Percentiles rank a stretch among this genome's conserved stretches.
These are phyloP conservation scores for Fusarium caatingaense DNA, from an alignment of 2,329 filamentous ascomycete genomes.

Conservation along the genomic window DNA sequence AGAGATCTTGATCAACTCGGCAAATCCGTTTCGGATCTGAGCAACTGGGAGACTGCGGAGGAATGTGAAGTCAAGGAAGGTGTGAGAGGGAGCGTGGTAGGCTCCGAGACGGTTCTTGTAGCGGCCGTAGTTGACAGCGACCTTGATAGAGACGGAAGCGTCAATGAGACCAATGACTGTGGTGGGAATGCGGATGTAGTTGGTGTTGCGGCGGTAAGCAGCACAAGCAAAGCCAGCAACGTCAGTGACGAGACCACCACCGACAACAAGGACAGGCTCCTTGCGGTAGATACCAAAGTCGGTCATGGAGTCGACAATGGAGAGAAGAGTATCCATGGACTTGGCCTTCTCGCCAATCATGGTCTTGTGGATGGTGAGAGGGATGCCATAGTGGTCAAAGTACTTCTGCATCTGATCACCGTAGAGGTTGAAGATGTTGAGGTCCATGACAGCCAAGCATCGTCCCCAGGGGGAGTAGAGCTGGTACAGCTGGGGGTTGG, in stretches of 20 bases:
- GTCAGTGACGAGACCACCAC: conserved; percentile 77
- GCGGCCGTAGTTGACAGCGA: conserved; percentile 81
- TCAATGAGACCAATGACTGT: conserved; percentile 82
- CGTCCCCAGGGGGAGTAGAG: conserved; percentile 74
- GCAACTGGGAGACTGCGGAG: conserved; percentile 73
- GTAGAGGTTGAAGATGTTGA: conserved; percentile 77
- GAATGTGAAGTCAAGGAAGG: conserved; percentile 79
- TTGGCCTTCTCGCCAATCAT: conserved; percentile 82
- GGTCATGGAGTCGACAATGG: conserved; percentile 79
- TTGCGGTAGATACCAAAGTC: conserved; percentile 77
- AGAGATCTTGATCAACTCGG: conserved; percentile 81
- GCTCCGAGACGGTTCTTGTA: conserved; percentile 81
- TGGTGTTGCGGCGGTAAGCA: conserved; percentile 77
- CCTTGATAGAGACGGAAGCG: conserved; percentile 80
- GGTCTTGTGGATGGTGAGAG: conserved; percentile 75
- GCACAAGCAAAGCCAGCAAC: conserved; percentile 80
- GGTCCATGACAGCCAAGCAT: conserved; percentile 75
- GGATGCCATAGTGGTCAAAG: conserved; percentile 72
- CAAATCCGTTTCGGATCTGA: conserved; percentile 79
- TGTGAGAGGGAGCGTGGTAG: conserved; percentile 78
- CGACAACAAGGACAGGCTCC: conserved; percentile 74
- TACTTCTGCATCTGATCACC: conserved; percentile 74
- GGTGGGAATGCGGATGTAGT: conserved; percentile 79
- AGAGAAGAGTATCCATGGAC: conserved; percentile 75
- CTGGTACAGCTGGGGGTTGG: conserved; percentile 70